These are phyloP conservation scores for Musa balbisiana DNA, from an alignment of 202 grass and related monocot genomes.

Conservation along the genomic window DNA sequence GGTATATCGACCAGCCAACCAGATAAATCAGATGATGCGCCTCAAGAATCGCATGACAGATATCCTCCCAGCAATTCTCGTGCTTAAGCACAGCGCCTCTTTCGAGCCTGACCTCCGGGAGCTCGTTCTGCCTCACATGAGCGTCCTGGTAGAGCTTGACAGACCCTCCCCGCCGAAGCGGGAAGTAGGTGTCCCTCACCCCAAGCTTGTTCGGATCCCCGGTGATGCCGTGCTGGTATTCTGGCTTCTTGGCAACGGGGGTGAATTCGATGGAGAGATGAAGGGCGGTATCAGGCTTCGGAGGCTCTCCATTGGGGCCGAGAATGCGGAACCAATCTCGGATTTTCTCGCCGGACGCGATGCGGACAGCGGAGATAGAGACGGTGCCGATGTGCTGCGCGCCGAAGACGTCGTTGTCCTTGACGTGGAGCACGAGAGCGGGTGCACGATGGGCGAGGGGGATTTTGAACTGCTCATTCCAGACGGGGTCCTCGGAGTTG, in stretches of 20 bases:
- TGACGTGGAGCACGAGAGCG: constrained; percentile 64
- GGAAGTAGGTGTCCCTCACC: constrained; percentile 77
- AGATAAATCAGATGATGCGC: constrained; percentile 96
- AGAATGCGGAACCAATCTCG: constrained; percentile 51
- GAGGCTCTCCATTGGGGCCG: constrained; percentile 38
- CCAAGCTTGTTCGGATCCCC: constrained; percentile 56
- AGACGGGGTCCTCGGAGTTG: constrained; percentile 61
- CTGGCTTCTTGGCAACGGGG: constrained; percentile 36
- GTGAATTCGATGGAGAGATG: constrained; percentile 40
- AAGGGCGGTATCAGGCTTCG: constrained; percentile 68
- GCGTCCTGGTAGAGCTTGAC: constrained; percentile 94
- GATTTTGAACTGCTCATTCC: constrained; percentile 65
- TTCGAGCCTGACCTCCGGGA: constrained; percentile 57
- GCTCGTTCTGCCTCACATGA: constrained; percentile 55
- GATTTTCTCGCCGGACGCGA: constrained; percentile 30
- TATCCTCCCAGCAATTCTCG: constrained; percentile 86
- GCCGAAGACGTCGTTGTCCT: constrained; percentile 90
- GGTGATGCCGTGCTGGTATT: constrained; percentile 49
- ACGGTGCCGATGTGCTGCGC: constrained; percentile 78
- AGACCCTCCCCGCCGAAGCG: constrained; percentile 46
- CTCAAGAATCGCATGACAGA: constrained; percentile 91
- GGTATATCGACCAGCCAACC: constrained; percentile 82
- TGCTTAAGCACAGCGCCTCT: constrained; percentile 47
- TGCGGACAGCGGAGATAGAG: constrained; percentile 26
- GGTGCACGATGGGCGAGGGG: constrained; percentile 62